Evolutionary conservation across 306 rosid genomes (phyloP).

Genomic region (Quercus rubra): DNA sequence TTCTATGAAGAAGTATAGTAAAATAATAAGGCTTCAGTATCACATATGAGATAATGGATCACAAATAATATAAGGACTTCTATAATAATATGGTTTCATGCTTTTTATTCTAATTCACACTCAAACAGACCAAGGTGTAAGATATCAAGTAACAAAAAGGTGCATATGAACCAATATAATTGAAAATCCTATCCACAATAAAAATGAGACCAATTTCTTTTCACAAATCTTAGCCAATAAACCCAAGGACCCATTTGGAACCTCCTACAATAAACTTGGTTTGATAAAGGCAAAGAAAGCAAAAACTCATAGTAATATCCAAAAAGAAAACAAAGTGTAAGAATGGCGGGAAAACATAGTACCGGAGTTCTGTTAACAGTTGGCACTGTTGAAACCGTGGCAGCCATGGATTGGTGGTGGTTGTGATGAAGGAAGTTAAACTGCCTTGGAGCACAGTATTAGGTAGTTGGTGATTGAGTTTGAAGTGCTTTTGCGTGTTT

Average conservation of each 20-base stretch:
- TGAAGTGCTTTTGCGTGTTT: background rate
- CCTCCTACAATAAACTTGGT: background rate
- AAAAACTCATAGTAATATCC: background rate
- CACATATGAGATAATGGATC: too few species aligned
- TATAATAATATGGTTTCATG: too few species aligned
- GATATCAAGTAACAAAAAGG: too few species aligned
- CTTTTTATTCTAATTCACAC: too few species aligned
- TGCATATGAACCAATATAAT: too few species aligned
- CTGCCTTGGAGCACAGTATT: background rate
- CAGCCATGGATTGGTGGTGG: constrained; percentile 29
- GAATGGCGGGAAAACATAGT: constrained; percentile 8
- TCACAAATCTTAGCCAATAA: too few species aligned
- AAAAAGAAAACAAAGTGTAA: background rate
- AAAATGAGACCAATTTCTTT: too few species aligned
- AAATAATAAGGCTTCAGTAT: too few species aligned
- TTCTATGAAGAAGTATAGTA: too few species aligned
- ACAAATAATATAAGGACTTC: too few species aligned
- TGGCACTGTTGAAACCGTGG: constrained; percentile 33
- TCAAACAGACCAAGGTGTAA: too few species aligned
- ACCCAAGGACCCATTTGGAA: background rate
- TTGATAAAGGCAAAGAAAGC: background rate
- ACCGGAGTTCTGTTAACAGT: constrained; percentile 25
- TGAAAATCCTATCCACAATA: too few species aligned
- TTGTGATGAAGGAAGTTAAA: background rate
- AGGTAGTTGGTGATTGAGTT: background rate